Evolutionary conservation across 352 stramenopile species (phyloP), one percentile per base, ranked within the genome.

Genomic region (Pythium dissotocum): DNA sequence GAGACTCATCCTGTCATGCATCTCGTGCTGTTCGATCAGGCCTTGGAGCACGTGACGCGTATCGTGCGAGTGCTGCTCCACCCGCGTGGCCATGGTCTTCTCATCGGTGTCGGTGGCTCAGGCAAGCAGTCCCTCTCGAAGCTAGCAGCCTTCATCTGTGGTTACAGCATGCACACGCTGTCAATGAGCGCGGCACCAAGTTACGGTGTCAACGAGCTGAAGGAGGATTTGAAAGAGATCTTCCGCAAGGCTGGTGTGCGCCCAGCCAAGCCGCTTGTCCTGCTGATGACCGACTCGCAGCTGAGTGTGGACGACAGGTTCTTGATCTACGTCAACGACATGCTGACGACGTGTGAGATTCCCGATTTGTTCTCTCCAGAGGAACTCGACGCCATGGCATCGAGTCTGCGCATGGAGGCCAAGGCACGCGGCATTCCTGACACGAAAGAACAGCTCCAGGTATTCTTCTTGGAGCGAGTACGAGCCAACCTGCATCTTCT

Each of bases 1-100:
- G 93, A 99, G 59, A 85, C 75, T 5, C 89, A 98, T 69, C 86
- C 94, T 0, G 95, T 98, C 7, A 97, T 98, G 89, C 85, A 94
- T 63, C 73, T 98, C 9, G 91, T 98, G 40, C 67, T 98, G 0
- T 98, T 98, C 70, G 90, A 98, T 16, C 86, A 97, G 67, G 93
- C 93, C 2, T 78, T 98, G 63, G 82, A 96, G 48, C 91, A 98
- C 56, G 76, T 98, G 14, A 82, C 87, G 5, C 80, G 93, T 48
- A 97, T 98, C 40, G 84, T 91, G 46, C 77, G 93, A 8, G 91
- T 98, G 35, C 54, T 98, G 28, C 75, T 81, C 13, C 83, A 85
- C 21, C 76, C 88, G 18, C 76, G 79, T 1, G 91, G 91, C 26
- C 87, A 98, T 61, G 87, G 87, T 9, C 77, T 98, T 35, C 73